Percentiles rank a stretch among this genome's conserved stretches.
phyloP scores from a whole-genome alignment of 2,329 filamentous ascomycete species.

The Alternaria sp. region DNA sequence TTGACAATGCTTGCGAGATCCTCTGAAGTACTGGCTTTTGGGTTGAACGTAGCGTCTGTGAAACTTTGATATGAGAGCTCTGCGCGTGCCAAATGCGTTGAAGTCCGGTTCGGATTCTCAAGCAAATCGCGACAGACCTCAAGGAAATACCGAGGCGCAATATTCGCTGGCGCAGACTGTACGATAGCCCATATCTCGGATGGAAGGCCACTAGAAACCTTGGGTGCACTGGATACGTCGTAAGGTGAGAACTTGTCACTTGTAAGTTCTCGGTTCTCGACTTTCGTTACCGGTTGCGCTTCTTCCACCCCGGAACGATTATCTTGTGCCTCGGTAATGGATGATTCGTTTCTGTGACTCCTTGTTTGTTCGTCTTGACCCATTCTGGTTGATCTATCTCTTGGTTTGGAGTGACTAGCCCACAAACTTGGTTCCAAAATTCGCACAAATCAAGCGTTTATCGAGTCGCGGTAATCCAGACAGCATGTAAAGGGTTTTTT shows the following conservation, averaged over 20 bases:
- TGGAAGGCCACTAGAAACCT: conserved; percentile 41
- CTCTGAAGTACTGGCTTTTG: conserved; percentile 38
- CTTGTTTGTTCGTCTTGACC: background rate
- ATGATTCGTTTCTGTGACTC: background rate
- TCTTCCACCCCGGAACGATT: too few species aligned
- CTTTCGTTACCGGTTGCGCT: background rate
- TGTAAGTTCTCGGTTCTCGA: background rate
- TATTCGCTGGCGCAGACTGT: conserved; percentile 63
- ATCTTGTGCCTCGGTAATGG: background rate
- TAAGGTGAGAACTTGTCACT: conserved; percentile 46
- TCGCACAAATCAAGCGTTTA: background rate
- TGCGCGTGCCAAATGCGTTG: conserved; percentile 78
- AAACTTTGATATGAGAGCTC: conserved; percentile 72
- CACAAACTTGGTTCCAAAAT: background rate
- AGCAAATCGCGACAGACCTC: conserved; percentile 78
- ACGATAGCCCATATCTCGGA: conserved; percentile 49
- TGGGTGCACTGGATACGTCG: conserved; percentile 37
- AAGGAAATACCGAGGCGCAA: conserved; percentile 69
- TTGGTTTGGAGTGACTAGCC: background rate
- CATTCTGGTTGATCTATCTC: background rate
- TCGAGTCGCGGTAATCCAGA: background rate
- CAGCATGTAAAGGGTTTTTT: background rate
- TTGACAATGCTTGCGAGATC: conserved; percentile 56
- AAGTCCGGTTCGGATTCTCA: conserved; percentile 81
- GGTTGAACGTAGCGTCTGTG: conserved; percentile 48